phyloP scores from a whole-genome alignment of 1,284 basidiomycete genomes.

The Anthracocystis setariae region DNA sequence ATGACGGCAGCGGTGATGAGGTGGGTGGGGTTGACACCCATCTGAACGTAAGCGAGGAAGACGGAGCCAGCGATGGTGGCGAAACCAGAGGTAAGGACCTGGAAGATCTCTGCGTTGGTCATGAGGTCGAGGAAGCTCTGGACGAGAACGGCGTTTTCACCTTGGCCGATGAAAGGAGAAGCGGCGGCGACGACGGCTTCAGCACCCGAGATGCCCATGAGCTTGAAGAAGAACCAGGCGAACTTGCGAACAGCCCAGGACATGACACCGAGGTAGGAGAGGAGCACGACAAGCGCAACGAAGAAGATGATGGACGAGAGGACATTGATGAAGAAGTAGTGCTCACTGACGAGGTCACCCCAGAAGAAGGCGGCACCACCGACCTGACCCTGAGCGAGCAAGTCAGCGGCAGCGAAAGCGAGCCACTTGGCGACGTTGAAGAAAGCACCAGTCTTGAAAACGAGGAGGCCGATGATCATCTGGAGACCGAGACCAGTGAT shows the following conservation, averaged over 20 bases:
- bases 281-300: constrained; percentile 73
- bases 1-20: constrained; percentile 90
- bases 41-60: constrained; percentile 80
- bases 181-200: constrained; percentile 91
- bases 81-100: constrained; percentile 86
- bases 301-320: constrained; percentile 76
- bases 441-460: constrained; percentile 63
- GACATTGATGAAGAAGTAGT: constrained; percentile 63
- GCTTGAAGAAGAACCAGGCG: constrained; percentile 93
- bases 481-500: constrained; percentile 61
- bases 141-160: constrained; percentile 63
- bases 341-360: constrained; percentile 37
- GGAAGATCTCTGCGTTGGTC: constrained; percentile 87
- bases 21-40: constrained; percentile 83
- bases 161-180: constrained; percentile 83
- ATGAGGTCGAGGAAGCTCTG: constrained; percentile 85
- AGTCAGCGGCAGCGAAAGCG: constrained; percentile 56
- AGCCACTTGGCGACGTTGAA: constrained; percentile 59
- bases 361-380: constrained; percentile 65
- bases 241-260: constrained; percentile 61
- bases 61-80: constrained; percentile 89
- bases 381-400: constrained; percentile 55
- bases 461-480: constrained; percentile 63
- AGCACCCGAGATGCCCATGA: constrained; percentile 77
- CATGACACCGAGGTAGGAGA: constrained; percentile 70